Conservation (phyloP, 225 moss, liverwort and hornwort genomes). For the Pseudisothecium myosuroides region DNA sequence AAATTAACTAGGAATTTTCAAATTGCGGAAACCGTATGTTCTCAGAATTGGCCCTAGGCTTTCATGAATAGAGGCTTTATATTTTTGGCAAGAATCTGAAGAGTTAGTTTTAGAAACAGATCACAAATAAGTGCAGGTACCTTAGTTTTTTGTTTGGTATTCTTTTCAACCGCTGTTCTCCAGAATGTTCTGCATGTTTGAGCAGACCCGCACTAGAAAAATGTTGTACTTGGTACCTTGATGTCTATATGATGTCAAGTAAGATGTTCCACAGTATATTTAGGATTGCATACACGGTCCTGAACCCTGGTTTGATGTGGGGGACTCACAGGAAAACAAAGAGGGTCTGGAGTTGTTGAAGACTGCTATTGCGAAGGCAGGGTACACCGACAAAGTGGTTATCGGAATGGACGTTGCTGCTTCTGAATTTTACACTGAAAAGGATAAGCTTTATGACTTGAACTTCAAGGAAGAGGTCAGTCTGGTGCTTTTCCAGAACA, state of each 20-base stretch:
- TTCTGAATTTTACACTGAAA: slow-evolving; percentile 66
- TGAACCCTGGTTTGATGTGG: not conserved
- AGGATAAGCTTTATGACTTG: slow-evolving; percentile 69
- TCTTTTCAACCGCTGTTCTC: not conserved
- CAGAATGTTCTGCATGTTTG: not conserved
- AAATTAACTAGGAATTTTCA: not conserved
- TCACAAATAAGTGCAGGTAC: not conserved
- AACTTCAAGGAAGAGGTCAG: slow-evolving; percentile 69
- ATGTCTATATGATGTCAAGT: not conserved
- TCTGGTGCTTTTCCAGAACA: not conserved
- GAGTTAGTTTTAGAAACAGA: not conserved
- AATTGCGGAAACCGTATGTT: not conserved
- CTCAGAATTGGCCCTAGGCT: not conserved
- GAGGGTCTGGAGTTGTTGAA: slow-evolving; percentile 83
- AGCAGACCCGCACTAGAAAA: not conserved
- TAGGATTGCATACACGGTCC: not conserved
- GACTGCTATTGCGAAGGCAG: slow-evolving; percentile 79
- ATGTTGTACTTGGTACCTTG: not conserved
- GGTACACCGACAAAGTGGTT: slow-evolving; percentile 86
- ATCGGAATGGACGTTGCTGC: slow-evolving; percentile 97
- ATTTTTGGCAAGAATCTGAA: not conserved
- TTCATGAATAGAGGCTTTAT: not conserved
- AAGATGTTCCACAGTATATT: not conserved
- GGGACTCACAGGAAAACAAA: slow-evolving; percentile 46
- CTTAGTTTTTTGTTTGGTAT: not conserved